Conservation (phyloP, 83 land plant species). For the Isoetes engelmannii region DNA sequence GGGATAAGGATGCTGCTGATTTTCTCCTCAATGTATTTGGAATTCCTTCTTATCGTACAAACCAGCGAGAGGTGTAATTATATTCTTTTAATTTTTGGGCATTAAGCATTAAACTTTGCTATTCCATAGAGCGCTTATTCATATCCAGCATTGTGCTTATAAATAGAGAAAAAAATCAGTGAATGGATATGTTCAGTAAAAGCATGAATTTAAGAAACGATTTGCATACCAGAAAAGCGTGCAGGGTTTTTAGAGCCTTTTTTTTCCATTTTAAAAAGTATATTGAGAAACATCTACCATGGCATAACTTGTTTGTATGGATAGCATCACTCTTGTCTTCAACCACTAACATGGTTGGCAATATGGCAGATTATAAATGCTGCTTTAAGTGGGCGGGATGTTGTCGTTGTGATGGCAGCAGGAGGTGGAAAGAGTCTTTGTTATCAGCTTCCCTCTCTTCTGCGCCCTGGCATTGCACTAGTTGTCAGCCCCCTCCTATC, state of each 20-base stretch:
- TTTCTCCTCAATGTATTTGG: conserved; percentile 84
- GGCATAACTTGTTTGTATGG: neutral
- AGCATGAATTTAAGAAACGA: neutral
- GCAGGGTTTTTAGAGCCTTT: neutral
- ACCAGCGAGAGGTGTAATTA: conserved; percentile 62
- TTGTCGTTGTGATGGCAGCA: conserved; percentile 97
- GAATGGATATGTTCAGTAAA: neutral
- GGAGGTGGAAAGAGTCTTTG: conserved; percentile 99
- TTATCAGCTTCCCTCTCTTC: conserved; percentile 92
- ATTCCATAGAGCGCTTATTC: conserved; percentile 1
- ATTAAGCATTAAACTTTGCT: neutral
- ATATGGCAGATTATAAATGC: conserved; percentile 78
- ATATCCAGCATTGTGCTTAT: neutral
- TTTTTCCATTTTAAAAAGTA: neutral
- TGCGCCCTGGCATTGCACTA: conserved; percentile 70
- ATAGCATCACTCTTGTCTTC: neutral
- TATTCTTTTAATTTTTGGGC: neutral
- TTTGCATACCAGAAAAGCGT: neutral
- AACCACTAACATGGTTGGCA: neutral
- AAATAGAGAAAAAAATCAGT: neutral
- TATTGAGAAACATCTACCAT: neutral
- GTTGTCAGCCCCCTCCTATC: conserved; percentile 94
- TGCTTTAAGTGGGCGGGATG: conserved; percentile 88
- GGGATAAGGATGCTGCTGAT: conserved; percentile 80
- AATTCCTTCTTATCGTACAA: conserved; percentile 64